A percentile compares a stretch with the other conserved stretches of the same genome.
phyloP scores from a whole-genome alignment of 2,329 filamentous ascomycete species.

The Trichoderma sp. region DNA sequence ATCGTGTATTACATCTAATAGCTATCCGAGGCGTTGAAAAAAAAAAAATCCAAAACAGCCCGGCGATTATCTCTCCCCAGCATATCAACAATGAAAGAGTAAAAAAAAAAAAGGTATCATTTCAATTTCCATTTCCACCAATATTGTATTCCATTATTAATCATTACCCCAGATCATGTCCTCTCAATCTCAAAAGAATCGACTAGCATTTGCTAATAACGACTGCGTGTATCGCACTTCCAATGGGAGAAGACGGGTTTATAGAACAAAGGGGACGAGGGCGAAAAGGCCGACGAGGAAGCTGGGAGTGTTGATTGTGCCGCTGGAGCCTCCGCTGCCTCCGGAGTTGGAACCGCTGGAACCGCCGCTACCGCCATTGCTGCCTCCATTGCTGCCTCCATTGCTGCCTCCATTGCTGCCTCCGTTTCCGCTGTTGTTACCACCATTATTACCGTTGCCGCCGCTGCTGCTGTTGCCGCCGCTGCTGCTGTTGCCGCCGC shows the following conservation, averaged over 20 bases:
- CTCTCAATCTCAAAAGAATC: not conserved
- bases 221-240: not conserved
- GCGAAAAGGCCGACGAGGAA: constrained; percentile 26
- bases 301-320: constrained; percentile 21
- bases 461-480: not conserved
- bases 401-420: not conserved
- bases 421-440: not conserved
- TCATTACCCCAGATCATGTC: not conserved
- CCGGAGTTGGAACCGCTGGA: not conserved
- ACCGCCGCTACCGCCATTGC: not conserved
- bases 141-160: not conserved
- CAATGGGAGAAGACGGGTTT: not conserved
- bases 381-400: not conserved
- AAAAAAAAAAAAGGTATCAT: constrained; percentile 12
- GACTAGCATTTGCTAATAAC: not conserved
- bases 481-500: not conserved
- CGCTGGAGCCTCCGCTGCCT: not conserved
- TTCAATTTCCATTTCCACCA: not conserved
- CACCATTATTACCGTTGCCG: not conserved
- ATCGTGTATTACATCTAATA: not conserved
- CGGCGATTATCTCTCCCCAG: not conserved
- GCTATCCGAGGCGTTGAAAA: not conserved
- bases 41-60: not conserved
- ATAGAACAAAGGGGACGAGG: constrained; percentile 29
- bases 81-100: too few relatives aligned